Conservation (phyloP, 441 rosid species). For the Daphne laureola region DNA sequence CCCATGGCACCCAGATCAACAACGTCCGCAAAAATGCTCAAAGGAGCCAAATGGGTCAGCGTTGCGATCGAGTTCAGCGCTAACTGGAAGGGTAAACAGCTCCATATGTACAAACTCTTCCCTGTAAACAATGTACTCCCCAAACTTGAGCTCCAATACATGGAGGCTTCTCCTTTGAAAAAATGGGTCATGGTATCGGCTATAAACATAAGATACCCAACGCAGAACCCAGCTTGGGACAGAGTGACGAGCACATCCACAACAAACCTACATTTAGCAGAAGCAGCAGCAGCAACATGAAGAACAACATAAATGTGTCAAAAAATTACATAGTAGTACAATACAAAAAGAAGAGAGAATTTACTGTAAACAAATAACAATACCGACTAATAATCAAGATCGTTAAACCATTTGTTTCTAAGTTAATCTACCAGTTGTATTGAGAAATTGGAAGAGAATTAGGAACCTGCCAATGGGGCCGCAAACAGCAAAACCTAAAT, state of each 20-base stretch:
- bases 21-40: constrained; percentile 78
- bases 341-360: too few species aligned
- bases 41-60: constrained; percentile 71
- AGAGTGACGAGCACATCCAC: constrained; percentile 22
- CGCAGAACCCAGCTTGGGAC: constrained; percentile 56
- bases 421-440: too few species aligned
- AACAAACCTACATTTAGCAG: constrained; percentile 2
- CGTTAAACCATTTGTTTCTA: too few species aligned
- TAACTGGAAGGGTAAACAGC: constrained; percentile 66
- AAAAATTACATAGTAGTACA: not conserved
- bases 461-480: constrained; percentile 46
- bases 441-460: constrained; percentile 32
- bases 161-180: constrained; percentile 14
- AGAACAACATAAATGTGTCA: too few species aligned
- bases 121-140: constrained; percentile 33
- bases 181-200: constrained; percentile 33
- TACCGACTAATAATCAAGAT: too few species aligned
- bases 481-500: constrained; percentile 64
- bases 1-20: constrained; percentile 75
- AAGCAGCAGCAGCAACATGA: too few species aligned
- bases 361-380: too few species aligned
- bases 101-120: constrained; percentile 52
- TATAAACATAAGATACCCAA: constrained; percentile 33
- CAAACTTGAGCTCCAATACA: constrained; percentile 16
- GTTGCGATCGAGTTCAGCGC: constrained; percentile 61